Conservation (phyloP, 352 stramenopile genomes). For the Phytophthora cryptogea region DNA sequence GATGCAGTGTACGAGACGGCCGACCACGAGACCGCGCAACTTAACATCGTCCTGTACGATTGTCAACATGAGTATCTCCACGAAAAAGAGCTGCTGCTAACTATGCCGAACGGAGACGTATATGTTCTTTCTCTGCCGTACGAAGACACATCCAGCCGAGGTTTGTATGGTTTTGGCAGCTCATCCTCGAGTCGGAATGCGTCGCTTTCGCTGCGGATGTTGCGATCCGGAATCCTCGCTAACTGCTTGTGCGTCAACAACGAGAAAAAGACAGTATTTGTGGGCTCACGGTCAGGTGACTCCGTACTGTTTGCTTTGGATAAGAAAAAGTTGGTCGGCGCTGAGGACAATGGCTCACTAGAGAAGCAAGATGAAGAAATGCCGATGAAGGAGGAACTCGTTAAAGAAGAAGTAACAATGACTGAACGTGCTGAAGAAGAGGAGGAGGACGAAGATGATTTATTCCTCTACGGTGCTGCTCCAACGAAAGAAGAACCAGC, state of each 20-base stretch:
- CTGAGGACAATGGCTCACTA: slow-evolving; percentile 18
- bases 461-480: slow-evolving; percentile 73
- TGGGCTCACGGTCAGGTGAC: slow-evolving; percentile 81
- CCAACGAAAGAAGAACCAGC: slow-evolving; percentile 30
- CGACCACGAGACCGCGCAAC: slow-evolving; percentile 45
- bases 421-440: slow-evolving; percentile 29
- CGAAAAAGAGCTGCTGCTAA: slow-evolving; percentile 74
- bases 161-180: slow-evolving; percentile 34
- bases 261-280: slow-evolving; percentile 72
- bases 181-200: slow-evolving; percentile 29
- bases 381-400: slow-evolving; percentile 29
- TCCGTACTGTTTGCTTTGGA: slow-evolving; percentile 71
- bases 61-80: slow-evolving; percentile 71
- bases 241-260: slow-evolving; percentile 69
- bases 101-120: slow-evolving; percentile 58
- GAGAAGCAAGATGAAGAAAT: slow-evolving; percentile 32
- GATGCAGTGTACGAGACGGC: slow-evolving; percentile 66
- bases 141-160: slow-evolving; percentile 49
- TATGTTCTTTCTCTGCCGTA: slow-evolving; percentile 71
- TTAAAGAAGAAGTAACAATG: slow-evolving; percentile 29
- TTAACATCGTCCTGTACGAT: slow-evolving; percentile 72
- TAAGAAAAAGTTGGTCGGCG: slow-evolving; percentile 39
- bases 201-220: slow-evolving; percentile 57
- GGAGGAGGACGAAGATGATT: slow-evolving; percentile 76
- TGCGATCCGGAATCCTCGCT: slow-evolving; percentile 49